Evolutionary conservation across 257 asterid species (phyloP).

Genomic region (Ehretia macrophylla): DNA sequence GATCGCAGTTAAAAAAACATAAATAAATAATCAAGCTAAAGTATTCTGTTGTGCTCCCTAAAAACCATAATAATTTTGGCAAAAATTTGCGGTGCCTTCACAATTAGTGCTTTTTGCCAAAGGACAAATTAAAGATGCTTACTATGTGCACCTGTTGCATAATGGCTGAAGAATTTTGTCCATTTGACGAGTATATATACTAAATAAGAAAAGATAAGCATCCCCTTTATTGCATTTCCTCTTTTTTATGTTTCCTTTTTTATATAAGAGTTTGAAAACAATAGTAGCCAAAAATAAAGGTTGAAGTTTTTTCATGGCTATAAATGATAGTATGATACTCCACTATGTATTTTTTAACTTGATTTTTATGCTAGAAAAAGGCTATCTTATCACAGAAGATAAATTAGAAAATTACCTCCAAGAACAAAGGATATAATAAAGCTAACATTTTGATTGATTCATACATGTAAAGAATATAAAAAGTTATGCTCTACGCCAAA

Average conservation of each 20-base stretch:
- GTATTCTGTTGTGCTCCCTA: too few species aligned
- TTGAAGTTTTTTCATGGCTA: slow-evolving; percentile 4
- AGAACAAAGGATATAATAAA: neutral
- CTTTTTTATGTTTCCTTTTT: neutral
- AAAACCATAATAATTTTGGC: neutral
- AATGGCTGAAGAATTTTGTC: neutral
- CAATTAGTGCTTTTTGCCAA: neutral
- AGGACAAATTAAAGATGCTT: neutral
- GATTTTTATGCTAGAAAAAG: neutral
- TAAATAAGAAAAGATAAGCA: neutral
- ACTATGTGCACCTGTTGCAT: neutral
- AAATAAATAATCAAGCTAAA: too few species aligned
- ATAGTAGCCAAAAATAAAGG: slow-evolving; percentile 1
- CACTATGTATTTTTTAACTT: slow-evolving; percentile 2
- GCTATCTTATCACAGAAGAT: slow-evolving; percentile 10
- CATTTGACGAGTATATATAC: neutral
- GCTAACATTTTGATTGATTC: neutral
- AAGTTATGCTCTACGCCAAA: too few species aligned
- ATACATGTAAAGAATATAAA: too few species aligned
- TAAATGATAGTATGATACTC: too few species aligned
- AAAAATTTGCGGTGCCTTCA: neutral
- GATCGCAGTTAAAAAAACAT: too few species aligned
- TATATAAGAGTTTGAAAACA: neutral
- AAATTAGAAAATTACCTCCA: slow-evolving; percentile 1
- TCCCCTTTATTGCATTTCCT: neutral